Evolutionary conservation across 208 protist genomes (phyloP).

Genomic region (Naegleria lovaniensis): DNA sequence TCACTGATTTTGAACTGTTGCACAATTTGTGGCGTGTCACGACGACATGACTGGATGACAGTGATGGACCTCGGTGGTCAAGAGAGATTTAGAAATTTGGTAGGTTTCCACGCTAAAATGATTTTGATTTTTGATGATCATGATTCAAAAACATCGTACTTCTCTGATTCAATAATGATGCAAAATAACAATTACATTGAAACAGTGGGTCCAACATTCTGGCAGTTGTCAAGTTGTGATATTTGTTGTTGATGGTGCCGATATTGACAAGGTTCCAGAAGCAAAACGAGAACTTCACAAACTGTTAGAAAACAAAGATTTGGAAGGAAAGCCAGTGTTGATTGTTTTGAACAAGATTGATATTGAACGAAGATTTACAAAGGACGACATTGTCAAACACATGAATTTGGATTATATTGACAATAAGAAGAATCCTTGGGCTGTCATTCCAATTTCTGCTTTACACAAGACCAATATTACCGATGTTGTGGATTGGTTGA

Average conservation of each 20-base stretch:
- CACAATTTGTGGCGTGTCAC: background rate
- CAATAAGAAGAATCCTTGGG: conserved; percentile 50
- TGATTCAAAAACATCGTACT: too few relatives aligned
- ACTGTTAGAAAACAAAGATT: conserved; percentile 52
- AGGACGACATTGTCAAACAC: conserved; percentile 62
- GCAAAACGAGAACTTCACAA: conserved; percentile 59
- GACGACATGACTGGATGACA: background rate
- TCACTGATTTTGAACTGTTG: background rate
- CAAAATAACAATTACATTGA: too few relatives aligned
- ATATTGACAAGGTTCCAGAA: conserved; percentile 53
- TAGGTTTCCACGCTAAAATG: background rate
- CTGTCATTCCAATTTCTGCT: conserved; percentile 59
- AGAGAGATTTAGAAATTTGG: conserved; percentile 52
- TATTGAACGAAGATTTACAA: conserved; percentile 64
- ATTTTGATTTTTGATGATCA: background rate
- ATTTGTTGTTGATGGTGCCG: conserved; percentile 59
- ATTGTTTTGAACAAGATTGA: conserved; percentile 76
- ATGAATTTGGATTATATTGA: conserved; percentile 54
- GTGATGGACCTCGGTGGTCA: conserved; percentile 69
- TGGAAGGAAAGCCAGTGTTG: conserved; percentile 57
- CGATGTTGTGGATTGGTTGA: conserved; percentile 69
- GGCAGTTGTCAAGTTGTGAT: conserved; percentile 61
- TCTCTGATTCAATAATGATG: too few relatives aligned
- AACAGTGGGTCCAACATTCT: conserved; percentile 59
- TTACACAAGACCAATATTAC: conserved; percentile 58